phyloP scores from a whole-genome alignment of 129 eudicot genomes.

The Flaveria sonorensis region DNA sequence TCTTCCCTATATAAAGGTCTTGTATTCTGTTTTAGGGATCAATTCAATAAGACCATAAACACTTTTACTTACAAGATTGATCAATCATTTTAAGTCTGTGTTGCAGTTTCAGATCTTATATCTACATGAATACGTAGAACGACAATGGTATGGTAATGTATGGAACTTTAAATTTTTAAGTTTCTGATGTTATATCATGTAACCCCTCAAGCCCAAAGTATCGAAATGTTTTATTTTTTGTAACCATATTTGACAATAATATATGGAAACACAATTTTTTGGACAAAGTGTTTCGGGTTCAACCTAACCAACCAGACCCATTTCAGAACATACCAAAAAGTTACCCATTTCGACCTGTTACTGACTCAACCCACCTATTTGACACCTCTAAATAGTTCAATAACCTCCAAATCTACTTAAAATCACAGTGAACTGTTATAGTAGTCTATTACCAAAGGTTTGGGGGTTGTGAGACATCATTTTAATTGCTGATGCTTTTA shows the following conservation, averaged over 20 bases:
- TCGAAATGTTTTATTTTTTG: neutral
- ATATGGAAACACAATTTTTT: neutral
- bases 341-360: neutral
- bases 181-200: conserved; percentile 12
- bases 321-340: neutral
- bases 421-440: neutral
- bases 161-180: neutral
- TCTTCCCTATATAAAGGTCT: too few relatives aligned
- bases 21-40: too few relatives aligned
- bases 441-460: neutral
- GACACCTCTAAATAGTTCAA: neutral
- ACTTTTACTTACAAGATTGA: too few relatives aligned
- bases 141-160: conserved; percentile 4
- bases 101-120: conserved; percentile 6
- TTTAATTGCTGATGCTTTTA: neutral
- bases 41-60: too few relatives aligned
- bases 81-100: neutral
- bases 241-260: neutral
- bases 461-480: neutral
- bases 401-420: conserved; percentile 5
- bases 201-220: neutral
- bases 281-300: too few relatives aligned
- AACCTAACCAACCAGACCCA: neutral
- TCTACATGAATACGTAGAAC: neutral
- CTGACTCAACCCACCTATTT: neutral